Evolutionary conservation across 805 yeast genomes (phyloP).

Genomic region (Yarrowia keelungensis): DNA sequence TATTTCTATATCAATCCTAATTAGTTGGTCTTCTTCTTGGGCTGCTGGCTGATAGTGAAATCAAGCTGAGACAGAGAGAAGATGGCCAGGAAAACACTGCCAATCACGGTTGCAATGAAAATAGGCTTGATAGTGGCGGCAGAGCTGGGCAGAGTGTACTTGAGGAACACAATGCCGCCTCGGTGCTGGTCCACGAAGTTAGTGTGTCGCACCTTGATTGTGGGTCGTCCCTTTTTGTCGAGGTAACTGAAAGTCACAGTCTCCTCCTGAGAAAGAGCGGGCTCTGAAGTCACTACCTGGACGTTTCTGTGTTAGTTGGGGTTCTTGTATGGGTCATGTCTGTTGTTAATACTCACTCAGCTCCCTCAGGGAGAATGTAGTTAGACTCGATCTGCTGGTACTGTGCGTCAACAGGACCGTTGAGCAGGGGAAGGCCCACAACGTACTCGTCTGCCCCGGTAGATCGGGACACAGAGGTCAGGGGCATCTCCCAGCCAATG

Average conservation of each 20-base stretch:
- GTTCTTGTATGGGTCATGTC: neutral
- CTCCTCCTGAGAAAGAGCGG: conserved; percentile 43
- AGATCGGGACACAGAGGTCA: conserved; percentile 60
- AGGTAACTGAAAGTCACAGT: conserved; percentile 55
- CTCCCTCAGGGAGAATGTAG: conserved; percentile 87
- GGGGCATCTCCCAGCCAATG: conserved; percentile 82
- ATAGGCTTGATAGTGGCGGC: conserved; percentile 70
- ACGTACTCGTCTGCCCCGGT: conserved; percentile 59
- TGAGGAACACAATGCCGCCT: conserved; percentile 61
- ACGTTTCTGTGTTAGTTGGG: conserved; percentile 27
- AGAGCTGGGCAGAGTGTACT: conserved; percentile 64
- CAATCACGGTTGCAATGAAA: conserved; percentile 66
- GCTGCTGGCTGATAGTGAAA: conserved; percentile 47
- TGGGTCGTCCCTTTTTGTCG: conserved; percentile 81
- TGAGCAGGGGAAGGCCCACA: conserved; percentile 71
- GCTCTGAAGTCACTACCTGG: conserved; percentile 56
- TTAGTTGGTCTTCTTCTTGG: conserved; percentile 8
- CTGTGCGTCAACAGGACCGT: conserved; percentile 72
- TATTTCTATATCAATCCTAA: neutral
- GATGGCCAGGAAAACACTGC: conserved; percentile 66
- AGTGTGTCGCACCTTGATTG: conserved; percentile 63
- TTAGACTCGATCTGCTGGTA: conserved; percentile 68
- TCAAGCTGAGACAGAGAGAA: conserved; percentile 58
- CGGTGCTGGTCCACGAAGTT: conserved; percentile 75
- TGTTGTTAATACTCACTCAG: conserved; percentile 48